Evolutionary conservation across 306 rosid genomes (phyloP), one percentile per base, ranked within the genome.

Genomic region (Cucumis cinereus): DNA sequence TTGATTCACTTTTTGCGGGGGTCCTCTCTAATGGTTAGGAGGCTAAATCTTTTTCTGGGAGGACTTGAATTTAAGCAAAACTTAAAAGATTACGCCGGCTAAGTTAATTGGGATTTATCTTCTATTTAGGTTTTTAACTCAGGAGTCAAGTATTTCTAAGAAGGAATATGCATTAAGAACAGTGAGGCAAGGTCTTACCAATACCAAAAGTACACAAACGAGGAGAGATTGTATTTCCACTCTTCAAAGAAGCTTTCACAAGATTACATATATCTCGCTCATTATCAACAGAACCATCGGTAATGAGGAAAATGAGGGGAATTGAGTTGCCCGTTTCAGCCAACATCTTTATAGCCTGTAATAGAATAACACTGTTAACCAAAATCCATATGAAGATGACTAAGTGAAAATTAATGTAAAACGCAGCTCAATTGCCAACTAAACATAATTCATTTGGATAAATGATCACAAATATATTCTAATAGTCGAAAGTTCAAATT

Each of bases 201-300:
- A 94, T 92, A 85, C 99, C 99, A 83, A 91, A 86, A 68, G 99
- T 90, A 74, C 84, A 87, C 58, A 94, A 47, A 68, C 93, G 95
- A 43, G 95, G 97, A 66, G 86, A 83, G 72, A 83, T 61, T 59
- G 89, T 70, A 30, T 79, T 79, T 47, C 80, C 85, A 54, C 78
- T 85, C 73, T 84, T 67, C 57, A 81, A 67, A 50, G 83, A 81
- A 82, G 82, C 84, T 87, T 83, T 88, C 77, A 90, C 83, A 68
- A 82, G 70, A 80, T 84, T 87, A 85, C 95, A 94, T 74, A 92
- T 88, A 72, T 89, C 95, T 83, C 91, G 89, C 81, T 92, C 99
- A 79, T 94, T 86, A 62, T 86, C 90, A 77, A 89, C 99, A 45
- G 97, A 73, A 36, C 99, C 99, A 77, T 94, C 99, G 50, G 99